phyloP scores from a whole-genome alignment of 140 eudicot genomes.

The Flaveria floridana region DNA sequence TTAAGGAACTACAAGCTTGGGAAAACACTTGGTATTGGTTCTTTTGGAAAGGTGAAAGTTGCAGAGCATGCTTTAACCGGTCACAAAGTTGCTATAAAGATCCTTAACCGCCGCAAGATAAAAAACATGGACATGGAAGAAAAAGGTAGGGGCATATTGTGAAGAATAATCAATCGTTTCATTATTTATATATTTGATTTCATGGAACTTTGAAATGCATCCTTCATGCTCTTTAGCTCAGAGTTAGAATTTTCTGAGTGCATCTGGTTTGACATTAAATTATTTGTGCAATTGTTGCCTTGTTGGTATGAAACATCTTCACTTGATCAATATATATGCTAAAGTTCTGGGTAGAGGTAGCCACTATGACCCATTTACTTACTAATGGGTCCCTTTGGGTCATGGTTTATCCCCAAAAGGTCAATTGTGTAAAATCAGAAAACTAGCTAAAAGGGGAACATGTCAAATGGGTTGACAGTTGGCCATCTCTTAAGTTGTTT shows the following conservation, averaged over 20 bases:
- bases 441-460: background rate
- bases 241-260: background rate
- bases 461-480: background rate
- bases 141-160: slow-evolving; percentile 42
- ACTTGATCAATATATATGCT: background rate
- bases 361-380: background rate
- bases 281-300: background rate
- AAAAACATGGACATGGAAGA: slow-evolving; percentile 67
- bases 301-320: background rate
- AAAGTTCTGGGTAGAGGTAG: background rate
- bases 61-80: slow-evolving; percentile 71
- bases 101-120: slow-evolving; percentile 58
- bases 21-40: slow-evolving; percentile 70
- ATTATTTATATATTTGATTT: background rate
- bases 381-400: background rate
- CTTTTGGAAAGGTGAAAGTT: slow-evolving; percentile 70
- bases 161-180: background rate
- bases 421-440: background rate
- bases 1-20: slow-evolving; percentile 68
- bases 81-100: slow-evolving; percentile 74
- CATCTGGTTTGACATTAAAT: background rate
- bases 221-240: background rate
- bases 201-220: background rate
- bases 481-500: background rate
- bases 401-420: background rate